A percentile compares a stretch with the other conserved stretches of the same genome.
These are phyloP conservation scores for Macaranga tanarius DNA, from an alignment of 441 rosid species.

Conservation along the genomic window DNA sequence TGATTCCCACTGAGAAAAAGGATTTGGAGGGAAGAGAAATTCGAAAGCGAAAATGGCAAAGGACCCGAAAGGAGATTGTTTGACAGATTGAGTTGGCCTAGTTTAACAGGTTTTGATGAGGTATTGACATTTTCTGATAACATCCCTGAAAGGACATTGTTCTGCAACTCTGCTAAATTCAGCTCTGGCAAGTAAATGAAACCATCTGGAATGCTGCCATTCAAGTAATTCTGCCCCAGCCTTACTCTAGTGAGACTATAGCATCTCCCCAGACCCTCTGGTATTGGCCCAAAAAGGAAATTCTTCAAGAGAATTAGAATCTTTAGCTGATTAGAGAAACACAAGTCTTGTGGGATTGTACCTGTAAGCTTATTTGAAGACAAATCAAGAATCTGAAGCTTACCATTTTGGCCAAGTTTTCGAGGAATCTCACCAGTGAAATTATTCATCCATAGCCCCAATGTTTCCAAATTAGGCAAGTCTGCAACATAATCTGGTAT, in stretches of 20 bases:
- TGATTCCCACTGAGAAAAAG: conserved; percentile 81
- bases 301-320: conserved; percentile 71
- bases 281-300: conserved; percentile 82
- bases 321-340: conserved; percentile 60
- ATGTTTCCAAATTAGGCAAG: conserved; percentile 62
- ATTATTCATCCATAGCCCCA: conserved; percentile 87
- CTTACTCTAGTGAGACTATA: conserved; percentile 69
- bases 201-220: conserved; percentile 85
- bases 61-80: conserved; percentile 82
- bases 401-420: conserved; percentile 65
- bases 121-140: conserved; percentile 52
- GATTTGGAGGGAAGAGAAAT: conserved; percentile 83
- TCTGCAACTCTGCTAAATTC: conserved; percentile 75
- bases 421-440: conserved; percentile 83
- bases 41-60: conserved; percentile 67
- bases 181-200: conserved; percentile 75
- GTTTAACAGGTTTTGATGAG: conserved; percentile 50
- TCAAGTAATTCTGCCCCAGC: conserved; percentile 78
- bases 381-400: conserved; percentile 65
- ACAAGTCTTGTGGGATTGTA: conserved; percentile 70
- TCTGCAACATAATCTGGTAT: conserved; percentile 81
- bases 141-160: conserved; percentile 64
- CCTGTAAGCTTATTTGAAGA: conserved; percentile 92
- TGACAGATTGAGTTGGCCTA: conserved; percentile 75
- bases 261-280: conserved; percentile 70